Base-by-base conservation (phyloP, 192 early-diverging fungal genomes). In the Fimicolochytrium jonesii region DNA sequence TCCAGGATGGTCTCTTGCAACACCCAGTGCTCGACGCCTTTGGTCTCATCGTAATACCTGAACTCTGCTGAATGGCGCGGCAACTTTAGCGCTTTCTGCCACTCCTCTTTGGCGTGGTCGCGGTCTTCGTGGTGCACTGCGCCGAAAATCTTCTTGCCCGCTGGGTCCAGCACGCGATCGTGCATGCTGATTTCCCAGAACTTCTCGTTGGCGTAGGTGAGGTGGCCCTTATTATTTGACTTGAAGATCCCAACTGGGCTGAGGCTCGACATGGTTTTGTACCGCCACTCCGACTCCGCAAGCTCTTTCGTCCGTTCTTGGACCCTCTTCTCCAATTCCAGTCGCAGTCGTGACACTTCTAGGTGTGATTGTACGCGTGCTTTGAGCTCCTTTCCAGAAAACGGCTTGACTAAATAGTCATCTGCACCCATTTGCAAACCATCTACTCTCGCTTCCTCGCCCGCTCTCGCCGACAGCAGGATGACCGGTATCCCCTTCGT, bases 371-470 rank as follows among this genome's bases (percentile, higher is more conserved):
- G 67, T 15, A 84, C 78, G 29, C 82, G 74, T 6, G 80, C 74
- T 7, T 84, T 59, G 6, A 86, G 66, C 52, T 86, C 84, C 49
- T 74, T 64, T 4, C 59, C 59, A 6, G 61, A 66, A 36, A 80
- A 78, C 1, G 76, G 74, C 41, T 77, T 78, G 28, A 69, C 76
- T 15, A 86, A 58, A 64, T 78, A 84, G 31, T 86, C 84, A 58
- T 82, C 82, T 0, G 84, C 84, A 17, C 84, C 82, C 9, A 67
- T 66, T 26, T 77, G 66, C 26, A 86, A 36, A 0, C 80, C 84
- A 41, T 71, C 68, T 1, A 84, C 68, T 10, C 76, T 76, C 4
- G 72, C 72, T 33, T 73, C 75, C 37, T 83, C 79, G 5, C 79
- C 78, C 26, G 83, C 75, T 30, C 73, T 57, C 0, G 81, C 84